Evolutionary conservation across 2,329 filamentous ascomycete species (phyloP).

Genomic region (Aspergillus sp.): DNA sequence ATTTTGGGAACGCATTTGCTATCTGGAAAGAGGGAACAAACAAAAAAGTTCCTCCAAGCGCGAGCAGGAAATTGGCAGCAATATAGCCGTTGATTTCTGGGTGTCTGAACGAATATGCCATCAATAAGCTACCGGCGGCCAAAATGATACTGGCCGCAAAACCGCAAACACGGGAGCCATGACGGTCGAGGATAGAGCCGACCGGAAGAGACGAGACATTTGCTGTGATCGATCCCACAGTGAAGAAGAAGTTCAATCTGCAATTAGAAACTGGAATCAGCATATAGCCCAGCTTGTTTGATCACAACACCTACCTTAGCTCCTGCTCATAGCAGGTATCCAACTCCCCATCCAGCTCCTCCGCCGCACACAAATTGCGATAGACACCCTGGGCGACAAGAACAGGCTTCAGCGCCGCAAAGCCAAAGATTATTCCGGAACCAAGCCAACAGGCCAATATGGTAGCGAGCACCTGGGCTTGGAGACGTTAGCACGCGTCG

Average conservation of each 20-base stretch:
- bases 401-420: slow-evolving; percentile 79
- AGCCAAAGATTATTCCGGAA: slow-evolving; percentile 79
- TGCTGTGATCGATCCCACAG: slow-evolving; percentile 79
- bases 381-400: slow-evolving; percentile 73
- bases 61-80: slow-evolving; percentile 71
- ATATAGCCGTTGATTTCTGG: slow-evolving; percentile 70
- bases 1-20: slow-evolving; percentile 74
- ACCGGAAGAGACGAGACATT: slow-evolving; percentile 84
- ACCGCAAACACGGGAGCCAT: slow-evolving; percentile 75
- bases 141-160: slow-evolving; percentile 68
- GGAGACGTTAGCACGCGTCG: slow-evolving; percentile 4
- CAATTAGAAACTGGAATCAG: slow-evolving; percentile 1
- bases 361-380: slow-evolving; percentile 59
- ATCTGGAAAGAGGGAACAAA: slow-evolving; percentile 82
- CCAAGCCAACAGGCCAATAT: slow-evolving; percentile 74
- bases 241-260: slow-evolving; percentile 85
- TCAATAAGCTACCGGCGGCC: slow-evolving; percentile 64
- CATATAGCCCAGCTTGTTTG: neutral
- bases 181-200: slow-evolving; percentile 79
- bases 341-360: slow-evolving; percentile 46
- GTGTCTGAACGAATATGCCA: slow-evolving; percentile 65
- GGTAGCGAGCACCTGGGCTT: slow-evolving; percentile 62
- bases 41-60: slow-evolving; percentile 74
- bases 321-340: slow-evolving; percentile 61
- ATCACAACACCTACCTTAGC: slow-evolving; percentile 41